A percentile compares a stretch with the other conserved stretches of the same genome.
phyloP scores from a whole-genome alignment of 352 stramenopile species.

The Phytophthora pistaciae region DNA sequence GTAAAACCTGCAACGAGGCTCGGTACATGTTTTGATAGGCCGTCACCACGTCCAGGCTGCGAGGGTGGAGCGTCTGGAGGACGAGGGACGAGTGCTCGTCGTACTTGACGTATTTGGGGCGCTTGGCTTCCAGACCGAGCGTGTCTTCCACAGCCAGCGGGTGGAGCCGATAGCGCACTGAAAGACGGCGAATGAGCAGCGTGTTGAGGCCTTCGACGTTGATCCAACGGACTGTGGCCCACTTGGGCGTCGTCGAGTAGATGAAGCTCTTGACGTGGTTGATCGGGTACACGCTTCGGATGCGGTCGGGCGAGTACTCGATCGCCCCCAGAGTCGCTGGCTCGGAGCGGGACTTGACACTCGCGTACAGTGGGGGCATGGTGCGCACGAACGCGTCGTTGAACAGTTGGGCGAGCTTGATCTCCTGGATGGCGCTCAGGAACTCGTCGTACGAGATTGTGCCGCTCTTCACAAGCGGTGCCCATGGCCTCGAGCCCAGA shows the following conservation, averaged over 20 bases:
- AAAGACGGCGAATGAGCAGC: slow-evolving; percentile 63
- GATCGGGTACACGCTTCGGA: slow-evolving; percentile 70
- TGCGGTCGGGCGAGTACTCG: slow-evolving; percentile 73
- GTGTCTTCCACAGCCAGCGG: slow-evolving; percentile 69
- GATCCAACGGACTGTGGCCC: slow-evolving; percentile 51
- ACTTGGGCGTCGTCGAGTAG: slow-evolving; percentile 69
- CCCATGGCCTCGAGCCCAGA: slow-evolving; percentile 68
- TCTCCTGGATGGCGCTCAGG: slow-evolving; percentile 78
- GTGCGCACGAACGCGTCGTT: slow-evolving; percentile 57
- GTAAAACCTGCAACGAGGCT: slow-evolving; percentile 48
- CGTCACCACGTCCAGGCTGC: slow-evolving; percentile 50
- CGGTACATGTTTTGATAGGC: slow-evolving; percentile 68
- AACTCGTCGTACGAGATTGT: slow-evolving; percentile 84
- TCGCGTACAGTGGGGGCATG: slow-evolving; percentile 10
- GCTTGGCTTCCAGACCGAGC: slow-evolving; percentile 66
- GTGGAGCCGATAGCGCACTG: slow-evolving; percentile 81
- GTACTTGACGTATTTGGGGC: slow-evolving; percentile 85
- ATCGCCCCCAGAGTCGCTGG: slow-evolving; percentile 51
- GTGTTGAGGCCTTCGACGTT: slow-evolving; percentile 61
- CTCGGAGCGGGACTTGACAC: slow-evolving; percentile 3
- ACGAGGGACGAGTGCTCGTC: slow-evolving; percentile 79
- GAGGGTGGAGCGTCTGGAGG: slow-evolving; percentile 55
- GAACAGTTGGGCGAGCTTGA: slow-evolving; percentile 88
- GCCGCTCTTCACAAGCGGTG: slow-evolving; percentile 65
- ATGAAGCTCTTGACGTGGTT: slow-evolving; percentile 73